Percentiles rank a stretch among this genome's conserved stretches.
phyloP scores from a whole-genome alignment of 2,329 filamentous ascomycete species.

The Apiospora arundinis region DNA sequence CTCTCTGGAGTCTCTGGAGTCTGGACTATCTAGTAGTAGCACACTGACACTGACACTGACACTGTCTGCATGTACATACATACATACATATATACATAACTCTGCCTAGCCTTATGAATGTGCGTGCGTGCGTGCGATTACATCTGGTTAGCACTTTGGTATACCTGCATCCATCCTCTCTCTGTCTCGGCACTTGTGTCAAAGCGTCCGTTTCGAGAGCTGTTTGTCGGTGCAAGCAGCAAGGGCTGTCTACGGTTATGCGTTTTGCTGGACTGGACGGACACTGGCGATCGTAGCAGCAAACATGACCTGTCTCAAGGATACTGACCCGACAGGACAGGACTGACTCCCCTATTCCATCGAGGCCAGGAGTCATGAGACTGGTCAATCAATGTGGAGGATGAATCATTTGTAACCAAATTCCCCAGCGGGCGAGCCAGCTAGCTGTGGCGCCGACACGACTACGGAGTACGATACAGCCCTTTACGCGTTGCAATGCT shows the following conservation, averaged over 20 bases:
- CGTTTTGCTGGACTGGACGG: neutral
- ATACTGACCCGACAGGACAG: slow-evolving; percentile 15
- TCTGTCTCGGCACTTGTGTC: slow-evolving; percentile 6
- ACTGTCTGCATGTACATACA: too few relatives aligned
- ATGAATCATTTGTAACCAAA: slow-evolving; percentile 1
- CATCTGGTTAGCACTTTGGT: neutral
- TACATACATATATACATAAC: neutral
- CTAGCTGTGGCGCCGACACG: neutral
- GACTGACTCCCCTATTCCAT: neutral
- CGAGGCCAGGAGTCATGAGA: slow-evolving; percentile 12
- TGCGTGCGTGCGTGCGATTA: neutral
- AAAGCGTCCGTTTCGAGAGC: slow-evolving; percentile 13
- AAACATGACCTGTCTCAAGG: slow-evolving; percentile 19
- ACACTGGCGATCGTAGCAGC: slow-evolving; percentile 12
- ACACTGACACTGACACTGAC: neutral
- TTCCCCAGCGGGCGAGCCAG: slow-evolving; percentile 1
- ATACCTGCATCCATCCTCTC: neutral
- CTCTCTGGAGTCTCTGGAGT: too few relatives aligned
- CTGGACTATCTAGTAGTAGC: too few relatives aligned
- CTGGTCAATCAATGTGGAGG: slow-evolving; percentile 1
- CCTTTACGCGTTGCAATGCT: neutral
- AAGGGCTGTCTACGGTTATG: slow-evolving; percentile 6
- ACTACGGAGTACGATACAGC: too few relatives aligned
- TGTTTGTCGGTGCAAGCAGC: slow-evolving; percentile 3
- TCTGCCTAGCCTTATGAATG: slow-evolving; percentile 7